phyloP scores from a whole-genome alignment of 768 basidiomycete genomes.

The Lactifluus pinguis region DNA sequence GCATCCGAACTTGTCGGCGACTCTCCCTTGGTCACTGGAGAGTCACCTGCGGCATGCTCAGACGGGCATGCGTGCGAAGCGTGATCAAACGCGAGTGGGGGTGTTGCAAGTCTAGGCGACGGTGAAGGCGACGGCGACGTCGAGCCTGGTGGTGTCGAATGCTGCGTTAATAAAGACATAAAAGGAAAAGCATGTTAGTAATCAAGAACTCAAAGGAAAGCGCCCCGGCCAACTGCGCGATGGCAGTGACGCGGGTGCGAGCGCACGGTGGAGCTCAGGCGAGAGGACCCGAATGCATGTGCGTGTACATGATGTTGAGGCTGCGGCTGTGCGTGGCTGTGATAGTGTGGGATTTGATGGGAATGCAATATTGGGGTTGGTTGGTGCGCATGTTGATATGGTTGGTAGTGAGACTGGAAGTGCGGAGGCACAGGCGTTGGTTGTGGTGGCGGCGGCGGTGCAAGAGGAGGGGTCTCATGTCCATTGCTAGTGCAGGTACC shows the following conservation, averaged over 20 bases:
- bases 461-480: conserved; percentile 9
- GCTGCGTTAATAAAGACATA: neutral
- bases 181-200: conserved; percentile 8
- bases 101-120: conserved; percentile 13
- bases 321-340: conserved; percentile 12
- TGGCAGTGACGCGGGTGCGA: conserved; percentile 14
- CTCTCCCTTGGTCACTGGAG: neutral
- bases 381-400: conserved; percentile 7
- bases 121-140: conserved; percentile 10
- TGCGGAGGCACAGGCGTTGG: conserved; percentile 18
- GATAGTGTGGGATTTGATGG: neutral
- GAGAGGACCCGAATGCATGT: conserved; percentile 29
- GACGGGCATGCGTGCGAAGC: conserved; percentile 5
- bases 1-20: neutral
- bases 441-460: conserved; percentile 20
- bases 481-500: neutral
- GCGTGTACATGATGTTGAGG: conserved; percentile 14
- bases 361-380: neutral
- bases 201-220: neutral
- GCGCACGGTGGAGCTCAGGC: conserved; percentile 30
- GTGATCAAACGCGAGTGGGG: conserved; percentile 3
- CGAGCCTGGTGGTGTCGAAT: conserved; percentile 9
- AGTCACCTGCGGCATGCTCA: neutral
- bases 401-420: neutral
- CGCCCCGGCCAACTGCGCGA: conserved; percentile 8